phyloP scores from a whole-genome alignment of 139 green algal genomes.

The Volvox africanus region DNA sequence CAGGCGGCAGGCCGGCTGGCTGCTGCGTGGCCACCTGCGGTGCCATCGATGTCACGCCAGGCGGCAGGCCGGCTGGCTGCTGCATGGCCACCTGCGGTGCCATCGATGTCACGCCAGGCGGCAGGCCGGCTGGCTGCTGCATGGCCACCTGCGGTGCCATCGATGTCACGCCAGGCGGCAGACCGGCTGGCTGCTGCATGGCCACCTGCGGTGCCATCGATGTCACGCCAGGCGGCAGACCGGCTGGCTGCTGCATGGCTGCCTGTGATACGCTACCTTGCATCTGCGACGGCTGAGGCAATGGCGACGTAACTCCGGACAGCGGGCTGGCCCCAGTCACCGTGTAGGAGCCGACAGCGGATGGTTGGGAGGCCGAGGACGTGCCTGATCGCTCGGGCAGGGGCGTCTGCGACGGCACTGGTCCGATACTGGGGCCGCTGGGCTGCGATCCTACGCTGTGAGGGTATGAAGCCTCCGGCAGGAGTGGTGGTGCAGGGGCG shows the following conservation, averaged over 20 bases:
- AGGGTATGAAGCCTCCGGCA: conserved; percentile 17
- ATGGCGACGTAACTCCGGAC: neutral
- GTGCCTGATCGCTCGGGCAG: neutral
- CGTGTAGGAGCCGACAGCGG: neutral
- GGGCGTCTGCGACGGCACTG: neutral
- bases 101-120: conserved; percentile 23
- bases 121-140: conserved; percentile 18
- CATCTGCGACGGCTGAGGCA: neutral
- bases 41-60: conserved; percentile 22
- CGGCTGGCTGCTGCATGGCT: neutral
- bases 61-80: neutral
- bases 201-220: neutral
- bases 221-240: neutral
- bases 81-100: neutral
- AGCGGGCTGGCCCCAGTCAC: too few species aligned
- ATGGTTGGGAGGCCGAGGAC: neutral
- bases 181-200: neutral
- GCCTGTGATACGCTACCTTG: neutral
- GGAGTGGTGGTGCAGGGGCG: neutral
- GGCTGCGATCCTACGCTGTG: conserved; percentile 10
- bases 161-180: neutral
- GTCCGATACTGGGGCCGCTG: conserved; percentile 2
- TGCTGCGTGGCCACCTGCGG: neutral
- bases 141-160: neutral
- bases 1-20: conserved; percentile 3